A percentile compares a stretch with the other conserved stretches of the same genome.
Conservation (phyloP, 2,329 filamentous ascomycete genomes). For the Trichoderma harzianum region DNA sequence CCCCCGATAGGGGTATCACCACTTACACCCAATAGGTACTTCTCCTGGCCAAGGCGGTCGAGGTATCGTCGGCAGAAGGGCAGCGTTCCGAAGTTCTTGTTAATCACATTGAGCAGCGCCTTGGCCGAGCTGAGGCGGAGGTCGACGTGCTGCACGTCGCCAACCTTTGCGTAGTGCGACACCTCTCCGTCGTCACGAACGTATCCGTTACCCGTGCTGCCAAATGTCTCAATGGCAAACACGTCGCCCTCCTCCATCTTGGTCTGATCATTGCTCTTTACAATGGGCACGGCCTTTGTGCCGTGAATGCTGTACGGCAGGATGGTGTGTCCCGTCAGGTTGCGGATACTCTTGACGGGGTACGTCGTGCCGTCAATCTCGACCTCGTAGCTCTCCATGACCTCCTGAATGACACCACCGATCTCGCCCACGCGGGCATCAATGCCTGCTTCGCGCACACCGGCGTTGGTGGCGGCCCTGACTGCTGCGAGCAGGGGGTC, state of each 20-base stretch:
- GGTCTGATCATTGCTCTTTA: slow-evolving; percentile 80
- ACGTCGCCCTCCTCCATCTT: slow-evolving; percentile 98
- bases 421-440: slow-evolving; percentile 87
- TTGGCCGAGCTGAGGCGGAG: slow-evolving; percentile 79
- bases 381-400: slow-evolving; percentile 90
- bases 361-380: slow-evolving; percentile 76
- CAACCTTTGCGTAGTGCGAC: slow-evolving; percentile 79
- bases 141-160: slow-evolving; percentile 71
- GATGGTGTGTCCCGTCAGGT: slow-evolving; percentile 88
- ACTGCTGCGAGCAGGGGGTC: slow-evolving; percentile 72
- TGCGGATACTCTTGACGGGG: slow-evolving; percentile 80
- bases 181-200: slow-evolving; percentile 85
- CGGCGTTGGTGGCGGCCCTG: slow-evolving; percentile 77
- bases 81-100: slow-evolving; percentile 92
- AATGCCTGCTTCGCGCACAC: slow-evolving; percentile 80
- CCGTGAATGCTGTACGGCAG: slow-evolving; percentile 87
- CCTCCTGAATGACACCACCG: slow-evolving; percentile 78
- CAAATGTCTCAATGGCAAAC: slow-evolving; percentile 95
- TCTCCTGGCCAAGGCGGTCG: slow-evolving; percentile 89
- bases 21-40: slow-evolving; percentile 82
- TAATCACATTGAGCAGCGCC: slow-evolving; percentile 81
- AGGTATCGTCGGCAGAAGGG: slow-evolving; percentile 89
- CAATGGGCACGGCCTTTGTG: slow-evolving; percentile 88
- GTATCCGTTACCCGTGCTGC: slow-evolving; percentile 85
- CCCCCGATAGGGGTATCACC: too few species aligned